Evolutionary conservation across 129 eudicot genomes (phyloP).

Genomic region (Glebionis coronaria): DNA sequence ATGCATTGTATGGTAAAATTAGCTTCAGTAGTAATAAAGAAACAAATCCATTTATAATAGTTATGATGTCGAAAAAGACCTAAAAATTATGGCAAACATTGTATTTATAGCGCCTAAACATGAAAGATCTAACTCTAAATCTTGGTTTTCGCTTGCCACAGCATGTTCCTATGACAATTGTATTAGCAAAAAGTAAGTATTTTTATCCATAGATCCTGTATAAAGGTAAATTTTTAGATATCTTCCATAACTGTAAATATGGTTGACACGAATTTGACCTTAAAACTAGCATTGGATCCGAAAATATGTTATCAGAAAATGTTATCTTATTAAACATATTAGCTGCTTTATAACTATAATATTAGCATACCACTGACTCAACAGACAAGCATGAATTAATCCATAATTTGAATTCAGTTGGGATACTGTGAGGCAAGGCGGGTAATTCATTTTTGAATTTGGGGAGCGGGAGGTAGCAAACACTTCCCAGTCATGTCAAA

Average conservation of each 20-base stretch:
- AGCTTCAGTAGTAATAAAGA: constrained; percentile 10
- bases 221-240: not conserved
- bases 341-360: constrained; percentile 59
- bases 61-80: constrained; percentile 40
- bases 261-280: constrained; percentile 48
- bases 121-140: too few relatives aligned
- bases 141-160: too few relatives aligned
- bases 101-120: constrained; percentile 94
- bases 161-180: constrained; percentile 46
- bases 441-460: too few relatives aligned
- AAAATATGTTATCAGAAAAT: constrained; percentile 79
- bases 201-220: not conserved
- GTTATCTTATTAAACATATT: constrained; percentile 88
- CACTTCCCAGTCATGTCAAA: too few relatives aligned
- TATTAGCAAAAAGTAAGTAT: constrained; percentile 9
- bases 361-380: too few relatives aligned
- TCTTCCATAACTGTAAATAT: not conserved
- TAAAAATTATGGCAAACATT: constrained; percentile 89
- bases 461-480: too few relatives aligned
- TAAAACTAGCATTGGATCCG: constrained; percentile 94
- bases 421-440: too few relatives aligned
- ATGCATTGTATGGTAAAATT: not conserved
- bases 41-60: constrained; percentile 2
- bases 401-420: too few relatives aligned
- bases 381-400: too few relatives aligned